Conservation (phyloP, 768 basidiomycete genomes). For the Lentinus tigrinus region DNA sequence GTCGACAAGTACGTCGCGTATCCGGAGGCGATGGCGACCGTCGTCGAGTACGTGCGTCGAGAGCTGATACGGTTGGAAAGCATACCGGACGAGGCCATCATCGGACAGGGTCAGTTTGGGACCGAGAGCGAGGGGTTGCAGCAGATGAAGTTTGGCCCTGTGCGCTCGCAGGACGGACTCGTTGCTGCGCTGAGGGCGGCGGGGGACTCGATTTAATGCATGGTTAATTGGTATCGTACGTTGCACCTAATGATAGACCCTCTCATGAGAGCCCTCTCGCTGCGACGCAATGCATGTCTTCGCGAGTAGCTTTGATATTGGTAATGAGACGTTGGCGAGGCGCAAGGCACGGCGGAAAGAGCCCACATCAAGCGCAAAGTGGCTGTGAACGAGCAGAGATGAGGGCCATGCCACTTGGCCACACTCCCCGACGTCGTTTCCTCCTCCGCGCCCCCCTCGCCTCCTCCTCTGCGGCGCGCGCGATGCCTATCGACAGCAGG, state of each 20-base stretch:
- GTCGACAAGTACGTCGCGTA: slow-evolving; percentile 70
- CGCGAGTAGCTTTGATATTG: too few species aligned
- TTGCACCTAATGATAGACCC: background rate
- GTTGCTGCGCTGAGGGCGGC: background rate
- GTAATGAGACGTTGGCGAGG: too few species aligned
- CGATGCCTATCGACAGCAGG: background rate
- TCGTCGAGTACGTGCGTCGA: slow-evolving; percentile 67
- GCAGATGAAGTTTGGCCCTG: slow-evolving; percentile 31
- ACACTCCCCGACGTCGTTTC: background rate
- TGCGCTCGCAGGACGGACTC: slow-evolving; percentile 1
- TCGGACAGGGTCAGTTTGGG: slow-evolving; percentile 33
- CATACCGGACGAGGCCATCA: slow-evolving; percentile 41
- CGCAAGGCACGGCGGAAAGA: too few species aligned
- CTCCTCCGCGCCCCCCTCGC: background rate
- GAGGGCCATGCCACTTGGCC: background rate
- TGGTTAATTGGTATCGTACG: background rate
- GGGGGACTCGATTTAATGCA: background rate
- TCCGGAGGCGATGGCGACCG: slow-evolving; percentile 68
- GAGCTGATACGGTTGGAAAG: slow-evolving; percentile 71
- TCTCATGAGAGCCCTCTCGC: too few species aligned
- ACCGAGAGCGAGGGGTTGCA: slow-evolving; percentile 33
- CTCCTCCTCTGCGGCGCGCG: background rate
- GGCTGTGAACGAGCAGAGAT: background rate
- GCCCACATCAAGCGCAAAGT: background rate
- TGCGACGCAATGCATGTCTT: too few species aligned